Conservation (phyloP, 306 rosid species). For the Medicago ruthenica region DNA sequence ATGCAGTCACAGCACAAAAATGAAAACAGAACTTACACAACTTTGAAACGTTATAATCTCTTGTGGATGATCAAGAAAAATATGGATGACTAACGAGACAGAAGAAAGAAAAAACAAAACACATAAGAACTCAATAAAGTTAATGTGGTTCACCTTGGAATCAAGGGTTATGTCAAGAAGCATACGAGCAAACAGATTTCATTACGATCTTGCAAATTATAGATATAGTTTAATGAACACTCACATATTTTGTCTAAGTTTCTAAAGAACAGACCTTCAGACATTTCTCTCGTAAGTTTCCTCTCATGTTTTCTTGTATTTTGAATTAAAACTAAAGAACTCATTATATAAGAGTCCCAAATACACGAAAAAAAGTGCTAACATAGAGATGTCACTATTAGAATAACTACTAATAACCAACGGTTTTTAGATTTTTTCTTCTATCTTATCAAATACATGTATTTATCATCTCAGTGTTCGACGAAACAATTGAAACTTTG, state of each 20-base stretch:
- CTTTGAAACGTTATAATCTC: background rate
- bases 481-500: background rate
- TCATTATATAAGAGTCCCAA: no score
- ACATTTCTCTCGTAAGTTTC: background rate
- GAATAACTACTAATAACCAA: no score
- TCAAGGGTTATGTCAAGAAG: background rate
- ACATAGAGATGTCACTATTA: no score
- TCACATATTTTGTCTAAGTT: background rate
- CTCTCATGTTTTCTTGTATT: background rate
- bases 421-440: no score
- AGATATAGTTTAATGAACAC: background rate
- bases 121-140: background rate
- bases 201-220: background rate
- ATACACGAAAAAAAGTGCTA: no score
- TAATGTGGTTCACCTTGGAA: background rate
- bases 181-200: background rate
- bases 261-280: background rate
- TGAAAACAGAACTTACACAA: background rate
- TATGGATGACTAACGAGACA: background rate
- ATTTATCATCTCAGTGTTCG: no score
- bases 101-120: background rate
- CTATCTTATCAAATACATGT: no score
- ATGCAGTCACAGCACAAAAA: background rate
- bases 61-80: background rate
- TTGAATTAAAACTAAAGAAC: no score